A percentile compares a stretch with the other conserved stretches of the same genome.
Conservation (phyloP, 2,329 filamentous ascomycete species). For the Sclerotinia glacialis region DNA sequence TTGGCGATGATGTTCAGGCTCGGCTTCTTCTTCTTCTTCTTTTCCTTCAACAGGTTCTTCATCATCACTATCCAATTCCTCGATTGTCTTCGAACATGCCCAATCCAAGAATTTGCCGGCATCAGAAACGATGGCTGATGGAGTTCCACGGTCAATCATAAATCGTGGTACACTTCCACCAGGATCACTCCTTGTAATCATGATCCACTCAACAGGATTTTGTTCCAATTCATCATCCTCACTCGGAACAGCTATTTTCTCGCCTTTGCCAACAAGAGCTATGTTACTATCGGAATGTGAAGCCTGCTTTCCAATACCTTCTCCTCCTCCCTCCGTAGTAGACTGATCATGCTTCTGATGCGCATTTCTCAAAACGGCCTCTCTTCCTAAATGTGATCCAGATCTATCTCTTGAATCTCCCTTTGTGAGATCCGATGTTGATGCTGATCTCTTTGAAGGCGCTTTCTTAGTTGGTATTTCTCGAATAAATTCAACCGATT, state of each 20-base stretch:
- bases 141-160: slow-evolving; percentile 69
- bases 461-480: slow-evolving; percentile 63
- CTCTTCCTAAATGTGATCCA: slow-evolving; percentile 41
- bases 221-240: slow-evolving; percentile 49
- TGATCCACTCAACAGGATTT: slow-evolving; percentile 71
- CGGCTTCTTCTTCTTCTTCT: slow-evolving; percentile 26
- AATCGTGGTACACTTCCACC: slow-evolving; percentile 69
- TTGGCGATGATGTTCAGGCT: slow-evolving; percentile 27
- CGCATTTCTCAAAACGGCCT: slow-evolving; percentile 47
- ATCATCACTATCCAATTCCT: slow-evolving; percentile 34
- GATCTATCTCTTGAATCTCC: slow-evolving; percentile 37
- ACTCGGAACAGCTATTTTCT: slow-evolving; percentile 37
- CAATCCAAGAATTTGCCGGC: slow-evolving; percentile 68
- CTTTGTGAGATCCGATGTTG: slow-evolving; percentile 46
- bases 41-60: slow-evolving; percentile 26
- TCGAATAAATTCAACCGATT: slow-evolving; percentile 86
- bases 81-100: slow-evolving; percentile 50
- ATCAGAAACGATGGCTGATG: slow-evolving; percentile 61
- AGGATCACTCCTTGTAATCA: slow-evolving; percentile 71
- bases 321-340: slow-evolving; percentile 21
- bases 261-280: slow-evolving; percentile 38
- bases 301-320: slow-evolving; percentile 20
- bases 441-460: slow-evolving; percentile 44
- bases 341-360: slow-evolving; percentile 31
- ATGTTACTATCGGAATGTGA: slow-evolving; percentile 27